These are phyloP conservation scores for Aspergillus coremiiformis DNA, from an alignment of 495 filamentous ascomycete species.

Conservation along the genomic window DNA sequence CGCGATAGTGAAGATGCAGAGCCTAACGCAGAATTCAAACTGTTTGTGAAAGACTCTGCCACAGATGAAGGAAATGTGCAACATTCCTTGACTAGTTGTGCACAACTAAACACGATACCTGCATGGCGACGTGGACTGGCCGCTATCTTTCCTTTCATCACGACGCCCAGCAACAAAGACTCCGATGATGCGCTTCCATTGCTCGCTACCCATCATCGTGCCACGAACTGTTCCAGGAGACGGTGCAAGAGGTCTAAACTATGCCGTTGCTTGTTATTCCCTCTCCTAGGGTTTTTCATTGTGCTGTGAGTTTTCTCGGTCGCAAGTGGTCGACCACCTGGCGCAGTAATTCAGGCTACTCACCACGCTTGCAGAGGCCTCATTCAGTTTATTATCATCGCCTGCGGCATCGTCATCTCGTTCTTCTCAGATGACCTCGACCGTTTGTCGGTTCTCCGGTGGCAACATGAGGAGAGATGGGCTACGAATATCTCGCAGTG, in stretches of 20 bases:
- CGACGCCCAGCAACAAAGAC: constrained; percentile 8
- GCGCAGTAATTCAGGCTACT: not conserved
- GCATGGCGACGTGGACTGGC: constrained; percentile 10
- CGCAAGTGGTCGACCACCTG: not conserved
- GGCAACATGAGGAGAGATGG: constrained; percentile 36
- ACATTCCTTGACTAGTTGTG: not conserved
- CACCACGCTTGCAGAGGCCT: constrained; percentile 28
- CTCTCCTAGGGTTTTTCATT: constrained; percentile 23
- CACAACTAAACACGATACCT: not conserved
- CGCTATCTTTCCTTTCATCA: constrained; percentile 12
- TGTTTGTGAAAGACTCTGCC: not conserved
- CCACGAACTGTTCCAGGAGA: not conserved
- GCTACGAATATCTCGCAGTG: constrained; percentile 49
- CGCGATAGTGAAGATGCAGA: not conserved
- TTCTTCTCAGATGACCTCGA: constrained; percentile 54
- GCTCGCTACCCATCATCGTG: constrained; percentile 6
- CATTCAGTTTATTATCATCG: constrained; percentile 43
- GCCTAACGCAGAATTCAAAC: not conserved
- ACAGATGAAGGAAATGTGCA: not conserved
- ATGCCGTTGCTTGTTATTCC: constrained; percentile 16
- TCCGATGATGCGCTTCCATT: constrained; percentile 17
- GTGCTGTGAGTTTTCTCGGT: constrained; percentile 31
- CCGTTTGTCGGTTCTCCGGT: constrained; percentile 38
- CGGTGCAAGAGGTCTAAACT: constrained; percentile 4
- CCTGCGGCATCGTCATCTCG: constrained; percentile 42